Evolutionary conservation across 805 yeast genomes (phyloP).

Genomic region (Starmerella etchellsii): DNA sequence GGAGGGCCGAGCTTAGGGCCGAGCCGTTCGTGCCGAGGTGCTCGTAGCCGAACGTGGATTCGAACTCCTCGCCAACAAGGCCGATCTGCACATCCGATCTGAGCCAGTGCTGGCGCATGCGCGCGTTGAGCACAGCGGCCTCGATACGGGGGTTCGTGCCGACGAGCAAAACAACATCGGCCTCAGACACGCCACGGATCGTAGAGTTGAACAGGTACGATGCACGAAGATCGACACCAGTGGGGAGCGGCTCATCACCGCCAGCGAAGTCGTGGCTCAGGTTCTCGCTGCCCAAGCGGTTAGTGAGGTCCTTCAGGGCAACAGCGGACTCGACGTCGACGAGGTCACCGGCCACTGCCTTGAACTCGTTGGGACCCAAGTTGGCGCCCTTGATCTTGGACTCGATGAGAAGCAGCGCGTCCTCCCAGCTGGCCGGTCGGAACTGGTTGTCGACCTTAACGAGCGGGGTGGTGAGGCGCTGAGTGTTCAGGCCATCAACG

Average conservation of each 20-base stretch:
- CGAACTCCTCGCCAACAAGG: constrained; percentile 63
- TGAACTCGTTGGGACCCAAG: constrained; percentile 58
- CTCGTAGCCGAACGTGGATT: constrained; percentile 56
- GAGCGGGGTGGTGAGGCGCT: constrained; percentile 71
- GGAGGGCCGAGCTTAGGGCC: constrained; percentile 46
- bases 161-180: constrained; percentile 65
- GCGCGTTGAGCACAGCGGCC: constrained; percentile 75
- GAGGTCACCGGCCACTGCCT: constrained; percentile 72
- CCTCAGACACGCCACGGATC: constrained; percentile 66
- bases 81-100: constrained; percentile 50
- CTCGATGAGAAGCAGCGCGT: constrained; percentile 59
- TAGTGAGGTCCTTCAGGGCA: constrained; percentile 65
- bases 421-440: constrained; percentile 75
- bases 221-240: constrained; percentile 63
- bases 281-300: constrained; percentile 70
- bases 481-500: constrained; percentile 73
- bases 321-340: constrained; percentile 74
- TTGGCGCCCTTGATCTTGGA: constrained; percentile 42
- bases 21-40: constrained; percentile 50
- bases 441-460: constrained; percentile 57
- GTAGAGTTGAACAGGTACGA: constrained; percentile 71
- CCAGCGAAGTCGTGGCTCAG: constrained; percentile 55
- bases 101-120: constrained; percentile 74
- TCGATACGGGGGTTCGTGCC: constrained; percentile 86
- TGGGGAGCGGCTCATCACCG: constrained; percentile 44